These are phyloP conservation scores for Borovskyia barvae DNA, from an alignment of 208 protist species.

Conservation along the genomic window DNA sequence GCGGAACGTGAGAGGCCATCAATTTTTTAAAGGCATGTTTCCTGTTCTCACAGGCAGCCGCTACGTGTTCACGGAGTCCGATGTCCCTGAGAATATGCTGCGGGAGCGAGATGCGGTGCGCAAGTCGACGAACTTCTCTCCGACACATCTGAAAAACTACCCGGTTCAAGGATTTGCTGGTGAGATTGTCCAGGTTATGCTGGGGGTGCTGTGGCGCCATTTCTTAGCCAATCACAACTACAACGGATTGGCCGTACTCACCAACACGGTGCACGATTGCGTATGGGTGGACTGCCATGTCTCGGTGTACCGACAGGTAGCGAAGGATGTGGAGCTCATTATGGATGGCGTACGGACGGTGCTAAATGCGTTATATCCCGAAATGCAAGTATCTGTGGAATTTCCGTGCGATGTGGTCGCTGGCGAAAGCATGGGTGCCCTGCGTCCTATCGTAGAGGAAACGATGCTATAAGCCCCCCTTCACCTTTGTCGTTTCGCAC, in stretches of 20 bases:
- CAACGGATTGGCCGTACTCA: conserved; percentile 85
- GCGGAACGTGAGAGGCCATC: conserved; percentile 83
- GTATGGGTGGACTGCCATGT: conserved; percentile 92
- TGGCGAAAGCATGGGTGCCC: conserved; percentile 83
- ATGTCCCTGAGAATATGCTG: conserved; percentile 80
- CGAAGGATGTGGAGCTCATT: conserved; percentile 79
- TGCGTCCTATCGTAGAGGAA: conserved; percentile 76
- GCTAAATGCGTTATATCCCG: conserved; percentile 77
- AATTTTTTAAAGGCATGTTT: conserved; percentile 93
- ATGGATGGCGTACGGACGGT: conserved; percentile 83
- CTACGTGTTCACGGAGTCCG: conserved; percentile 90
- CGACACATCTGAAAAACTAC: conserved; percentile 93
- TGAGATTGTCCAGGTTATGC: conserved; percentile 92
- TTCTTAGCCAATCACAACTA: conserved; percentile 88
- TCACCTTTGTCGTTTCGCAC: background rate
- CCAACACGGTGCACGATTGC: conserved; percentile 93
- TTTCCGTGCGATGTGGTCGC: conserved; percentile 90
- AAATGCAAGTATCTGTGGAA: conserved; percentile 83
- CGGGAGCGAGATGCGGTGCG: conserved; percentile 38
- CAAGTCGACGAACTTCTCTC: conserved; percentile 91
- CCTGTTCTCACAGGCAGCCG: conserved; percentile 88
- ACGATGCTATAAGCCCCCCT: conserved; percentile 43
- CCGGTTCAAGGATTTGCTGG: conserved; percentile 93
- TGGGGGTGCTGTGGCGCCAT: conserved; percentile 89
- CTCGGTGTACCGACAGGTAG: conserved; percentile 78